These are phyloP conservation scores for Arachis stenosperma DNA, from an alignment of 306 rosid genomes.

Conservation along the genomic window DNA sequence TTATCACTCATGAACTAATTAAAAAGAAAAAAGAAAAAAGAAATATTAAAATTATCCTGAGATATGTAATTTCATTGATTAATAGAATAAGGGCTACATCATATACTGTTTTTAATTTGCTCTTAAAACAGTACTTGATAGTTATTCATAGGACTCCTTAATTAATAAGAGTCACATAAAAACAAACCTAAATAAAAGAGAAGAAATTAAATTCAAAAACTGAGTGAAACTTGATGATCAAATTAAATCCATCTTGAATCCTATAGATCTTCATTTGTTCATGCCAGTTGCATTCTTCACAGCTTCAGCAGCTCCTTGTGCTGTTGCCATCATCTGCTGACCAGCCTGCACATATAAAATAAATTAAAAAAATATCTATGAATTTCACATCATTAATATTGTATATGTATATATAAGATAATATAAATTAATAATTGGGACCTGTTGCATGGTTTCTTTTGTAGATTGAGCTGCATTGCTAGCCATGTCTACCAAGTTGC, in stretches of 20 bases:
- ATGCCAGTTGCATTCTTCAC: slow-evolving; percentile 70
- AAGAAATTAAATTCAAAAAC: neutral
- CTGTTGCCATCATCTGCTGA: slow-evolving; percentile 51
- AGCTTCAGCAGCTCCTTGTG: slow-evolving; percentile 67
- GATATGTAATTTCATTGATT: slow-evolving; percentile 25
- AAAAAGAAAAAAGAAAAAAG: neutral
- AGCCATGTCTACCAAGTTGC: slow-evolving; percentile 57
- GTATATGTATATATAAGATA: neutral
- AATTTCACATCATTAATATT: neutral
- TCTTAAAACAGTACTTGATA: slow-evolving; percentile 24
- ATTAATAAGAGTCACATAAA: slow-evolving; percentile 8
- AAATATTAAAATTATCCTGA: slow-evolving; percentile 13
- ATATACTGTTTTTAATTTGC: slow-evolving; percentile 1
- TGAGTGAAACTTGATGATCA: slow-evolving; percentile 20
- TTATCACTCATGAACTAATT: neutral
- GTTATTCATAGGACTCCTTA: slow-evolving; percentile 23
- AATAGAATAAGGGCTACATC: slow-evolving; percentile 31
- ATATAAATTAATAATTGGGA: slow-evolving; percentile 11
- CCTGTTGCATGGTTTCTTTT: slow-evolving; percentile 57
- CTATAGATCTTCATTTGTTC: slow-evolving; percentile 49
- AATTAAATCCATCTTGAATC: slow-evolving; percentile 16
- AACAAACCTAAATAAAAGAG: slow-evolving; percentile 11
- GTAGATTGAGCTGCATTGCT: slow-evolving; percentile 56
- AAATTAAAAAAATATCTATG: neutral
- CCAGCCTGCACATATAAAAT: slow-evolving; percentile 49